Conservation (phyloP, 768 basidiomycete species). For the Podaxis sp. region DNA sequence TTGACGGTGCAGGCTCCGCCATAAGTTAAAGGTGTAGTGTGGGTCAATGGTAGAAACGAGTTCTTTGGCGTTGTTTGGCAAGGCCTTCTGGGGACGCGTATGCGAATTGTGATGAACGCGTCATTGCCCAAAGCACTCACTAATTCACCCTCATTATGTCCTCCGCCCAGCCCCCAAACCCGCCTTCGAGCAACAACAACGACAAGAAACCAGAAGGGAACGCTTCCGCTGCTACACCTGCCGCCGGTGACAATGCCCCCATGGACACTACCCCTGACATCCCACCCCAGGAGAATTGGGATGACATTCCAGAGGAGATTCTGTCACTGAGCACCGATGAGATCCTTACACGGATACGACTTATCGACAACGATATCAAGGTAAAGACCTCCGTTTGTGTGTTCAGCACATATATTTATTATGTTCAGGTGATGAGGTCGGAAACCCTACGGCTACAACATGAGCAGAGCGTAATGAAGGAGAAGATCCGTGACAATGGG, state of each 20-base stretch:
- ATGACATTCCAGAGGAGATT: slow-evolving; percentile 91
- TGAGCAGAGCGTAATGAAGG: slow-evolving; percentile 95
- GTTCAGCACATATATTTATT: neutral
- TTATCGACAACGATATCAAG: slow-evolving; percentile 98
- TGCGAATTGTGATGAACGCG: slow-evolving; percentile 29
- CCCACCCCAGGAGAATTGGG: slow-evolving; percentile 77
- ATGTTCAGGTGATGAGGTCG: slow-evolving; percentile 89
- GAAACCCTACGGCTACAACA: slow-evolving; percentile 90
- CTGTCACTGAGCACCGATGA: slow-evolving; percentile 78
- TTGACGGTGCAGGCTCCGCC: slow-evolving; percentile 43
- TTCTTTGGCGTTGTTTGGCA: slow-evolving; percentile 14
- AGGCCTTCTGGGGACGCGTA: slow-evolving; percentile 35
- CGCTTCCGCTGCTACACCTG: slow-evolving; percentile 30
- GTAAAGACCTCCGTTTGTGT: slow-evolving; percentile 32
- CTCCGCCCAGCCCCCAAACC: slow-evolving; percentile 53
- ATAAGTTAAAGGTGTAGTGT: slow-evolving; percentile 23
- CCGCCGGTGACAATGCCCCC: slow-evolving; percentile 33
- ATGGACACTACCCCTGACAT: slow-evolving; percentile 81
- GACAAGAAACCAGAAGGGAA: slow-evolving; percentile 53
- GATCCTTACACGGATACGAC: slow-evolving; percentile 81
- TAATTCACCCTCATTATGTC: slow-evolving; percentile 43
- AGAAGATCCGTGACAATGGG: slow-evolving; percentile 97
- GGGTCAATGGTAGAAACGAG: neutral
- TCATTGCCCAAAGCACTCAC: slow-evolving; percentile 21
- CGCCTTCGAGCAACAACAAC: slow-evolving; percentile 46